These are phyloP conservation scores for Aureobasidium namibiae DNA, from an alignment of 2,329 filamentous ascomycete genomes.

Conservation along the genomic window DNA sequence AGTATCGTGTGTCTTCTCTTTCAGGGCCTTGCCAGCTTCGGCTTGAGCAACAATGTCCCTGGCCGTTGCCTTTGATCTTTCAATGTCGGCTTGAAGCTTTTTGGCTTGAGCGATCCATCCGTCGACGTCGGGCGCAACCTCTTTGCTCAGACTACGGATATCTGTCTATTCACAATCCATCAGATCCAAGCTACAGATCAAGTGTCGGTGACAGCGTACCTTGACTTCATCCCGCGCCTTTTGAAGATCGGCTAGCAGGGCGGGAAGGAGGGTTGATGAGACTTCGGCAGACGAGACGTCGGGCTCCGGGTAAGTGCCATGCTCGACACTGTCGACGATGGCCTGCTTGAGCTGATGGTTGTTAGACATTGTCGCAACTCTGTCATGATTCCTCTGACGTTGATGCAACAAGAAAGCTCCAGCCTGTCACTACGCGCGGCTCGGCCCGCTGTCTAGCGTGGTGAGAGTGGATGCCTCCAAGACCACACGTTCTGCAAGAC, in stretches of 20 bases:
- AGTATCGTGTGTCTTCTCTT: slow-evolving; percentile 56
- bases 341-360: slow-evolving; percentile 27
- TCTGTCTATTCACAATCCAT: slow-evolving; percentile 45
- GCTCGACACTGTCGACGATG: slow-evolving; percentile 55
- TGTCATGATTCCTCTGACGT: background rate
- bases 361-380: slow-evolving; percentile 2
- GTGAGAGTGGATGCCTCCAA: background rate
- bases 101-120: slow-evolving; percentile 81
- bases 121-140: slow-evolving; percentile 70
- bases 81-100: slow-evolving; percentile 76
- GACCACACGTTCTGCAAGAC: background rate
- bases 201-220: slow-evolving; percentile 33
- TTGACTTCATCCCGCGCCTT: slow-evolving; percentile 47
- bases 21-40: slow-evolving; percentile 57
- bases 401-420: background rate
- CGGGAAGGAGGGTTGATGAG: slow-evolving; percentile 36
- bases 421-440: slow-evolving; percentile 4
- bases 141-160: slow-evolving; percentile 66
- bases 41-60: slow-evolving; percentile 73
- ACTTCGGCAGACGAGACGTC: slow-evolving; percentile 49
- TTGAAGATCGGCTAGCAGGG: slow-evolving; percentile 42
- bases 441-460: slow-evolving; percentile 1
- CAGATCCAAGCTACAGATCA: background rate
- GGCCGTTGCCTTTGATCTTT: slow-evolving; percentile 68
- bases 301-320: slow-evolving; percentile 48